A percentile compares a stretch with the other conserved stretches of the same genome.
Evolutionary conservation across 2,329 filamentous ascomycete species (phyloP).

Genomic region (Trichoderma afroharzianum): DNA sequence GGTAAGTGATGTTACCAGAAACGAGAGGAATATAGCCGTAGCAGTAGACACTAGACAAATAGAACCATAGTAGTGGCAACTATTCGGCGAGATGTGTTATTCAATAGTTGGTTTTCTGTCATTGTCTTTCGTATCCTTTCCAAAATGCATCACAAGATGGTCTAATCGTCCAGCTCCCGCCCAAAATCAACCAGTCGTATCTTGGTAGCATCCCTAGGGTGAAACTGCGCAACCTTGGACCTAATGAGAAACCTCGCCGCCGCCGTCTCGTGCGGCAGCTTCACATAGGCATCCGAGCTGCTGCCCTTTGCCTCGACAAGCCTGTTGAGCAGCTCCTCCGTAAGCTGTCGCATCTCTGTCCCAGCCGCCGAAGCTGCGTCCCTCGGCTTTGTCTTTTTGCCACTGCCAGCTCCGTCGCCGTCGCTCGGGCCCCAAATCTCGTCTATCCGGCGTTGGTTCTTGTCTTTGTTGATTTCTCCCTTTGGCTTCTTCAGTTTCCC

Average conservation of each 20-base stretch:
- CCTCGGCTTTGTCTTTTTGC: conserved; percentile 25
- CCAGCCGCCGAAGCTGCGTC: conserved; percentile 51
- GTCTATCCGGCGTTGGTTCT: conserved; percentile 58
- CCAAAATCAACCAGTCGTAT: conserved; percentile 62
- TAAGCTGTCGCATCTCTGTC: conserved; percentile 56
- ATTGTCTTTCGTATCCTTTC: background rate
- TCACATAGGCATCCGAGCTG: conserved; percentile 55
- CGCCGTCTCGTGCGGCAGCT: conserved; percentile 57
- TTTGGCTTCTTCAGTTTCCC: conserved; percentile 53
- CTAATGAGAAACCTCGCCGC: conserved; percentile 61
- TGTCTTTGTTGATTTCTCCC: conserved; percentile 40
- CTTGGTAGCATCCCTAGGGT: conserved; percentile 58
- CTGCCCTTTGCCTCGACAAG: conserved; percentile 53
- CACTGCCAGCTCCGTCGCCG: conserved; percentile 22
- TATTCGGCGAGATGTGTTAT: no score
- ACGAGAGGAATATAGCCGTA: no score
- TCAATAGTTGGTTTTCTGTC: background rate
- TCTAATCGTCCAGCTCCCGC: conserved; percentile 54
- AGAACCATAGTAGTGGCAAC: no score
- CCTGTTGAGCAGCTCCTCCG: conserved; percentile 58
- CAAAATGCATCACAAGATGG: background rate
- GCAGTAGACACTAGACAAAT: no score
- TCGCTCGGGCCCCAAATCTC: conserved; percentile 54
- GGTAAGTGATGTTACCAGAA: no score
- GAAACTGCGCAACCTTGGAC: conserved; percentile 63